Percentiles rank a stretch among this genome's conserved stretches.
phyloP scores from a whole-genome alignment of 495 filamentous ascomycete species.

The Aspergillus avenaceus region DNA sequence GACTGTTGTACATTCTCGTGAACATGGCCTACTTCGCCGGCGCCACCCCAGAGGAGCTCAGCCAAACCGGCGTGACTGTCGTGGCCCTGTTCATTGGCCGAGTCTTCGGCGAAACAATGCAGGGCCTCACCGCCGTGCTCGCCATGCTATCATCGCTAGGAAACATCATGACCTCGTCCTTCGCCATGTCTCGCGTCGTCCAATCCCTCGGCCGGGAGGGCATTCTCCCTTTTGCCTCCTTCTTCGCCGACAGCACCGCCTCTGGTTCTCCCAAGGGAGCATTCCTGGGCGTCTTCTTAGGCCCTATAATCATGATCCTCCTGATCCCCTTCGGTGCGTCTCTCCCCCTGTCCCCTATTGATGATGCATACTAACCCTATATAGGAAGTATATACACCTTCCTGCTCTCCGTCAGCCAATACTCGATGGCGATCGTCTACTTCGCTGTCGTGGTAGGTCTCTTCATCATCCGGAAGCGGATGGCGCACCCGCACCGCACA shows the following conservation, averaged over 20 bases:
- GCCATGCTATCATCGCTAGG: constrained; percentile 62
- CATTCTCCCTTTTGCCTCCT: constrained; percentile 58
- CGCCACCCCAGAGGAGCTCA: constrained; percentile 60
- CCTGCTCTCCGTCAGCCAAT: constrained; percentile 65
- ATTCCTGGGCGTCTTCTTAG: constrained; percentile 60
- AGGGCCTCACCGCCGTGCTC: constrained; percentile 29
- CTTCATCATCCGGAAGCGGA: constrained; percentile 53
- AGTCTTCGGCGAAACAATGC: constrained; percentile 48
- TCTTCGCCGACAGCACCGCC: constrained; percentile 57
- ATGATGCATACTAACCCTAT: neutral
- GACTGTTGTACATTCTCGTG: constrained; percentile 57
- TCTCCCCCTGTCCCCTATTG: neutral
- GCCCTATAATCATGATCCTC: constrained; percentile 57
- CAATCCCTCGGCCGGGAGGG: constrained; percentile 61
- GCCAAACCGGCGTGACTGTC: constrained; percentile 57
- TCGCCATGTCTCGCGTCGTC: constrained; percentile 59
- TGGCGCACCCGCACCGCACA: constrained; percentile 52
- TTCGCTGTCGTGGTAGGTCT: constrained; percentile 56
- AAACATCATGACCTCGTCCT: constrained; percentile 70
- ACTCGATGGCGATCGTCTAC: constrained; percentile 56
- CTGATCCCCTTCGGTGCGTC: constrained; percentile 49
- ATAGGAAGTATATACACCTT: constrained; percentile 58
- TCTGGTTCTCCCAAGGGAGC: constrained; percentile 62
- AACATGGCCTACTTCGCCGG: constrained; percentile 67
- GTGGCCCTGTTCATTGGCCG: constrained; percentile 62